Evolutionary conservation across 192 early-diverging fungal genomes (phyloP), one percentile per base, ranked within the genome.

Genomic region (Mortierella claussenii): DNA sequence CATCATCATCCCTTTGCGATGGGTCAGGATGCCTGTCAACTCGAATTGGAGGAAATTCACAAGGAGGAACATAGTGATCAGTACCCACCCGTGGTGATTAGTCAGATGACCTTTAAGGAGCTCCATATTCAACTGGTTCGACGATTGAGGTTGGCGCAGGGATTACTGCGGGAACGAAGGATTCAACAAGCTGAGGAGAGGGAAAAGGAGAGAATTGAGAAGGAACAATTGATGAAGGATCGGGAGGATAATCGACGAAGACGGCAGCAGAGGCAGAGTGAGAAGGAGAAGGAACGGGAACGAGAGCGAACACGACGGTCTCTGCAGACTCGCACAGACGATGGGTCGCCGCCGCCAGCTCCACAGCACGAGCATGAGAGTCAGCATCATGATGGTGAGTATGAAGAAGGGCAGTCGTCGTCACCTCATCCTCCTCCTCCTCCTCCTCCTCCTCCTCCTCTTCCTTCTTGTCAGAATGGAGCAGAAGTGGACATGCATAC

Each of bases 61-160:
- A 65, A 51, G 8, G 51, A 51, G 21, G 40, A 34, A 1, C n/a
- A n/a, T n/a, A n/a, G n/a, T n/a, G n/a, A n/a, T n/a, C n/a, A n/a
- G n/a, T n/a, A n/a, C n/a, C 51, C 13, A 21, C 42, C 30, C 2
- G 49, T 60, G 0, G 31, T 6, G 50, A 65, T 75, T 24, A 36
- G 32, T 21, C 13, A 47, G 34, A 49, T 66, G 71, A 75, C 71
- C 3, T 55, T 75, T 17, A 57, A 43, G 49, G 11, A 58, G 17
- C 28, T 75, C 23, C 71, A 75, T 9, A 24, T 6, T 8, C 46
- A 75, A 33, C n/a, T 75, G n/a, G 71, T 75, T 3, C 71, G 63
- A 2, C 37, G 71, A 0, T 31, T 75, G 1, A 45, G 55, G 15
- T 26, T 75, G 12, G 62, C 47, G 8, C 63, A 49, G 42, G 10